Conservation (phyloP, 371 early-diverging fungal genomes). For the Apophysomyces sp. region DNA sequence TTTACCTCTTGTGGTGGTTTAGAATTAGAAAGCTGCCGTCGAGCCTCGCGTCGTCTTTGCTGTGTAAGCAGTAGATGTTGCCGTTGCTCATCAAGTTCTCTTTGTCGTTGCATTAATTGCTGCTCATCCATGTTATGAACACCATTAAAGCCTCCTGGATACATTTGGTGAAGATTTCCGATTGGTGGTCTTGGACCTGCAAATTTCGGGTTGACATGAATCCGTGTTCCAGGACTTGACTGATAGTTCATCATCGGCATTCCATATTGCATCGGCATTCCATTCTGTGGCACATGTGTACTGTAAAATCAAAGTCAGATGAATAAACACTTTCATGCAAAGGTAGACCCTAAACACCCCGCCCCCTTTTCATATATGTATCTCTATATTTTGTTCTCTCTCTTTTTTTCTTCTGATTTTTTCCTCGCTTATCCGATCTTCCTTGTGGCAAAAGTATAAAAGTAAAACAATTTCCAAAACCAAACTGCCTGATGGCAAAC, state of each 20-base stretch:
- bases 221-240: background rate
- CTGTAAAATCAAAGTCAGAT: slow-evolving; percentile 1
- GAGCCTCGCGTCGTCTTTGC: background rate
- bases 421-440: background rate
- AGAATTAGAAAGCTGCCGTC: background rate
- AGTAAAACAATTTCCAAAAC: background rate
- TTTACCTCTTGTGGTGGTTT: background rate
- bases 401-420: background rate
- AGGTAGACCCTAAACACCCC: background rate
- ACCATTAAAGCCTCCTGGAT: background rate
- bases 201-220: background rate
- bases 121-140: background rate
- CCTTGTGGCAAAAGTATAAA: background rate
- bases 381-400: too few species aligned
- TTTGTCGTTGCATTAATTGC: background rate
- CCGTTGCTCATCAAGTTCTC: background rate
- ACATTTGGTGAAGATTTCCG: background rate
- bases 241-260: slow-evolving; percentile 1
- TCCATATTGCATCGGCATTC: background rate
- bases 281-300: background rate
- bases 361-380: background rate
- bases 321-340: background rate
- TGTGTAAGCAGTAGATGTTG: background rate
- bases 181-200: background rate
- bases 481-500: background rate